Evolutionary conservation across 1,284 basidiomycete species (phyloP).

Genomic region (Volvariella volvacea): DNA sequence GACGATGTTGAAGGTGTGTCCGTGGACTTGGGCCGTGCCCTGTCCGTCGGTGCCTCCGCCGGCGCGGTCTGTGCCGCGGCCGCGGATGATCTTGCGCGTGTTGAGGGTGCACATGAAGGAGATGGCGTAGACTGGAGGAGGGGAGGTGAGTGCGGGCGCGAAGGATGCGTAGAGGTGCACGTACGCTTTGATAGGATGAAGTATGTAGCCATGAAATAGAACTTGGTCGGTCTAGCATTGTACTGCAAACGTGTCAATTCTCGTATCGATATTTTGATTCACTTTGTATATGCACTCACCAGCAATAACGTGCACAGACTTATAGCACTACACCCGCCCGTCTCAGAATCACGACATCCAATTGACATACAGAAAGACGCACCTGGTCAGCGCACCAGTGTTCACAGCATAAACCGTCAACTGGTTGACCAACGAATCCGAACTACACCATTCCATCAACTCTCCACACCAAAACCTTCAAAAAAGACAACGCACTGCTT

Average conservation of each 20-base stretch:
- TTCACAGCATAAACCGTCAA: conserved; percentile 44
- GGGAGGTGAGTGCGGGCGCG: background rate
- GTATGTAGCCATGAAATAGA: conserved; percentile 23
- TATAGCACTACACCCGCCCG: conserved; percentile 12
- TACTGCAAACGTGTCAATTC: conserved; percentile 12
- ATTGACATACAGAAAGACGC: conserved; percentile 3
- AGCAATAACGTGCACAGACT: conserved; percentile 20
- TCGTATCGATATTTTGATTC: background rate
- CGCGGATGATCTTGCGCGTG: conserved; percentile 35
- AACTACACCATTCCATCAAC: conserved; percentile 21
- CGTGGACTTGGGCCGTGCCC: background rate
- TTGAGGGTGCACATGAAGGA: conserved; percentile 30
- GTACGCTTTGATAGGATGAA: conserved; percentile 22
- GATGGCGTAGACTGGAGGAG: conserved; percentile 20
- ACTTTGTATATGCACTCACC: conserved; percentile 12
- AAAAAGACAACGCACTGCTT: conserved; percentile 27
- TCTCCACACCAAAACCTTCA: background rate
- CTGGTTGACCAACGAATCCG: conserved; percentile 41
- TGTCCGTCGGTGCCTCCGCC: background rate
- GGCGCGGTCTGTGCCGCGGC: conserved; percentile 35
- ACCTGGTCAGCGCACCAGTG: conserved; percentile 26
- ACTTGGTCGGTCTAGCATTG: conserved; percentile 14
- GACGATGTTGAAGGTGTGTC: background rate
- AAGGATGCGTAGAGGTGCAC: conserved; percentile 5
- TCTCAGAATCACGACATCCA: background rate